Conservation (phyloP, 225 moss, liverwort and hornwort species). For the Polytrichum commune region DNA sequence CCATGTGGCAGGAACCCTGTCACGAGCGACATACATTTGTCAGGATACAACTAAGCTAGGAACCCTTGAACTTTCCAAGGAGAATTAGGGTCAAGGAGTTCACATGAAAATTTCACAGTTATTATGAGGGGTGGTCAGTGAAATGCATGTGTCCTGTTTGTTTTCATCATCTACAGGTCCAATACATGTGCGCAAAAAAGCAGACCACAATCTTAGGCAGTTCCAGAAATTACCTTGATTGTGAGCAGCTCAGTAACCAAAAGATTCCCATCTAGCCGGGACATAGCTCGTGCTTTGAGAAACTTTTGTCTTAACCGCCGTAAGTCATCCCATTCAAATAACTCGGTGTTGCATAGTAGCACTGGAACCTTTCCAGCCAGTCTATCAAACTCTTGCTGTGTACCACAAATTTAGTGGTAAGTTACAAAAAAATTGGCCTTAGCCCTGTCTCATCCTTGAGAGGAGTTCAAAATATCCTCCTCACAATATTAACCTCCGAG, state of each 20-base stretch:
- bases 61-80: too few relatives aligned
- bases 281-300: slow-evolving; percentile 25
- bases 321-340: slow-evolving; percentile 40
- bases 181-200: too few relatives aligned
- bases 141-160: too few relatives aligned
- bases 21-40: not conserved
- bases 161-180: too few relatives aligned
- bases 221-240: slow-evolving; percentile 24
- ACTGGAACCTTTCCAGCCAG: slow-evolving; percentile 38
- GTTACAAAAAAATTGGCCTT: too few relatives aligned
- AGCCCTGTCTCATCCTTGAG: too few relatives aligned
- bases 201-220: too few relatives aligned
- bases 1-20: slow-evolving; percentile 36
- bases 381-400: slow-evolving; percentile 32
- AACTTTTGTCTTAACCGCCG: slow-evolving; percentile 22
- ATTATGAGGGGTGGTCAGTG: too few relatives aligned
- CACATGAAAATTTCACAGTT: too few relatives aligned
- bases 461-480: too few relatives aligned
- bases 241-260: slow-evolving; percentile 37
- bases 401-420: not conserved
- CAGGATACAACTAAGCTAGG: not conserved
- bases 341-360: slow-evolving; percentile 32
- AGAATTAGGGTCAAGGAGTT: too few relatives aligned
- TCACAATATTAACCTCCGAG: not conserved
- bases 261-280: slow-evolving; percentile 16